Base-by-base conservation (phyloP, 2,329 filamentous ascomycete species). In the Chaetothyriales sp. region DNA sequence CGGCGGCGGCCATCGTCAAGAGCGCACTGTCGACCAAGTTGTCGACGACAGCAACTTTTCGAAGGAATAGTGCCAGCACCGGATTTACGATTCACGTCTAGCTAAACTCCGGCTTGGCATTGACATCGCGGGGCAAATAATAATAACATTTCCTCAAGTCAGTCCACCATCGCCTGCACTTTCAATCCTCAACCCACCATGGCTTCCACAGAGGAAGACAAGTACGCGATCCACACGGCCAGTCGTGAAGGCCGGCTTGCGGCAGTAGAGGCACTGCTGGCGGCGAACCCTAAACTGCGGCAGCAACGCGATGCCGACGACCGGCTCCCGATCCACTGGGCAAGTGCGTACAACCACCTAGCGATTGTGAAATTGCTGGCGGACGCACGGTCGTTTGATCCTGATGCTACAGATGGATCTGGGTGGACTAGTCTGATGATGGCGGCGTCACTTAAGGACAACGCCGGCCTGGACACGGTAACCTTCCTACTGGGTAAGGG, bases 271-370 rank as follows among this genome's bases (percentile, higher is more conserved):
- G 28, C 25, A 5, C 42, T 49, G 2, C 7, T 32, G 22, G 44
- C 43, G 32, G 43, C 81, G 58, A 88, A 94, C 62, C 81, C 85
- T 2, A 89, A 85, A 61, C 77, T 93, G 42, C 81, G 86, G 22
- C 74, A 71, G 52, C 79, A 81, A 61, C 73, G 71, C 62, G 92
- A 98, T 62, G 83, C 86, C 47, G 92, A 98, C 65, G 86, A 87
- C 15, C 85, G 92, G 44, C 78, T 95, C 39, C 83, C 92, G 2
- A 80, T 96, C 51, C 92, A 98, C 73, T 98, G 92, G 92, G 90
- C 92, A 0, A 79, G 81, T 1, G 92, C 89, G 19, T 84, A 85
- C 66, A 93, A 92, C 64, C 82, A 80, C 58, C 68, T 83, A 5
- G 77, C 81, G 20, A 87, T 95, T 53, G 80, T 86, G 18, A 73